A percentile compares a stretch with the other conserved stretches of the same genome.
Conservation (phyloP, 78 protist species). For the Dictyostelium firmibasis region DNA sequence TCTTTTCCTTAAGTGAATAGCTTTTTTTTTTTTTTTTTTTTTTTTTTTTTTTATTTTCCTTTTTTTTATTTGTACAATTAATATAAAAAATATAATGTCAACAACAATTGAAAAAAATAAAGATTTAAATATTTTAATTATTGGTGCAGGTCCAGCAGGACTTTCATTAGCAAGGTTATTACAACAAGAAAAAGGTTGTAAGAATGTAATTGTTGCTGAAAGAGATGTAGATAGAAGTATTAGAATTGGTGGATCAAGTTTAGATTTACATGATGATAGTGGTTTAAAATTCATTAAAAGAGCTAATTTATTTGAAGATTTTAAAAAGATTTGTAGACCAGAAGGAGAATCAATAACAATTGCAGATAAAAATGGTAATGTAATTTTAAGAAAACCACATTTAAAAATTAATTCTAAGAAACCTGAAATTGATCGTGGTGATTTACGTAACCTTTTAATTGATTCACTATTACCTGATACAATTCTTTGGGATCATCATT, state of each 20-base stretch:
- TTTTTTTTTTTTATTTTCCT: not conserved
- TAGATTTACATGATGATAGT: conserved; percentile 40
- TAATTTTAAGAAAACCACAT: not conserved
- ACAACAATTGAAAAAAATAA: not conserved
- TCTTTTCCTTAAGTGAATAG: no score
- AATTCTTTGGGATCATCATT: conserved; percentile 13
- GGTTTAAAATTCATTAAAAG: conserved; percentile 31
- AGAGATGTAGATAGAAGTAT: conserved; percentile 3
- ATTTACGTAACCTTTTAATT: conserved; percentile 19
- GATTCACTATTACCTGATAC: not conserved
- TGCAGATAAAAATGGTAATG: not conserved
- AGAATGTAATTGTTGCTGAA: conserved; percentile 20
- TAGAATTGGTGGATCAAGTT: conserved; percentile 40
- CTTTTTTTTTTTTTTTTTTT: no score
- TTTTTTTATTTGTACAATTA: no score
- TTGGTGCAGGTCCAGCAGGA: conserved; percentile 55
- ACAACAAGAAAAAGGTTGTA: not conserved
- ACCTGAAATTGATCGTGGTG: conserved; percentile 68
- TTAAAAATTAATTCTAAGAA: not conserved
- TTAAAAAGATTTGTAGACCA: not conserved
- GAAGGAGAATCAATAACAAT: conserved; percentile 13
- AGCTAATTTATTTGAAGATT: not conserved
- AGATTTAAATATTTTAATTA: conserved; percentile 31
- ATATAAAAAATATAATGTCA: not conserved
- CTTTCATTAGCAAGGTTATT: not conserved